A percentile compares a stretch with the other conserved stretches of the same genome.
Conservation (phyloP, 2,329 filamentous ascomycete genomes). For the Fusarium armeniacum region DNA sequence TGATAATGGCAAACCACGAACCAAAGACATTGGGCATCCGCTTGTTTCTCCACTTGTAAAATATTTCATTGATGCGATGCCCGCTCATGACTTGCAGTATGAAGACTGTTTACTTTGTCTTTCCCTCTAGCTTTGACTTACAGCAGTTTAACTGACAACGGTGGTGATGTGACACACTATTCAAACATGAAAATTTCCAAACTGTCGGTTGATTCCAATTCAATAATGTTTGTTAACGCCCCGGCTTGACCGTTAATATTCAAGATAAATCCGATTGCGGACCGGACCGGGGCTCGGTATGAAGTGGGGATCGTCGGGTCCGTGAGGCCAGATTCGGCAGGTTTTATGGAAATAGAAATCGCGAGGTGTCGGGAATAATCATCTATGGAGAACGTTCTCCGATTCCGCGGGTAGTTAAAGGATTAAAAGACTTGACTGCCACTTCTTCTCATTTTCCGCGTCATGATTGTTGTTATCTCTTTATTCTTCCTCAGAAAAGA, state of each 20-base stretch:
- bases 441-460: constrained; percentile 12
- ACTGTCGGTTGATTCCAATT: not conserved
- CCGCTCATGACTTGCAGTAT: not conserved
- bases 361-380: constrained; percentile 38
- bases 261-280: constrained; percentile 17
- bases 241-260: constrained; percentile 9
- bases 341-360: constrained; percentile 42
- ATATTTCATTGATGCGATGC: not conserved
- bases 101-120: not conserved
- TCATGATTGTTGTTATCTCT: constrained; percentile 12
- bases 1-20: not conserved
- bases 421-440: constrained; percentile 35
- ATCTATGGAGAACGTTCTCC: constrained; percentile 31
- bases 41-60: constrained; percentile 3
- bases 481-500: constrained; percentile 15
- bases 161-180: not conserved
- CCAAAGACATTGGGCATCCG: not conserved
- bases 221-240: not conserved
- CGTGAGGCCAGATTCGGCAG: constrained; percentile 18
- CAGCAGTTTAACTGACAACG: not conserved
- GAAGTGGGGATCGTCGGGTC: constrained; percentile 28
- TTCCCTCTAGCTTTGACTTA: not conserved
- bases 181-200: not conserved
- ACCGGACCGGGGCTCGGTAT: constrained; percentile 29
- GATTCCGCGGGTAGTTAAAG: constrained; percentile 43